Percentiles rank a stretch among this genome's conserved stretches.
phyloP scores from a whole-genome alignment of 2,329 filamentous ascomycete genomes.

The Alternaria hordeiaustralica region DNA sequence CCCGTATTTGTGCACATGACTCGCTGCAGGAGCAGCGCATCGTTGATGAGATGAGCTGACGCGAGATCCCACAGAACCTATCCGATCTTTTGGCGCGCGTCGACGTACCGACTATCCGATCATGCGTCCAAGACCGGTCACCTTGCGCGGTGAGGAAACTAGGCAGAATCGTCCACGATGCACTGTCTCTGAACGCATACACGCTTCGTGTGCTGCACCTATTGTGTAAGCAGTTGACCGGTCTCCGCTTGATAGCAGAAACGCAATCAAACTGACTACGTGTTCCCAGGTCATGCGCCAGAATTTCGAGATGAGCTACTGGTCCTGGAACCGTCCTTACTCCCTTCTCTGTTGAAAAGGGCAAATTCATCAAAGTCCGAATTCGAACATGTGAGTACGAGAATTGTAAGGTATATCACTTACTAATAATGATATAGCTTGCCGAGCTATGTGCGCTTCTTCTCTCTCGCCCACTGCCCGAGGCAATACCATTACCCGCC shows the following conservation, averaged over 20 bases:
- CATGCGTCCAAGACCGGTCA: constrained; percentile 55
- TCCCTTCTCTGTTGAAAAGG: constrained; percentile 43
- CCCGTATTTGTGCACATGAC: constrained; percentile 26
- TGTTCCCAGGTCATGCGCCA: constrained; percentile 32
- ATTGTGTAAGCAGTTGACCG: constrained; percentile 51
- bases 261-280: constrained; percentile 21
- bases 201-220: constrained; percentile 57
- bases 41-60: constrained; percentile 29
- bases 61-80: constrained; percentile 39
- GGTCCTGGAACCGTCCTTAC: constrained; percentile 35
- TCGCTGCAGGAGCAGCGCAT: constrained; percentile 19
- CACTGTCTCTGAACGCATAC: constrained; percentile 59
- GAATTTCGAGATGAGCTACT: constrained; percentile 43
- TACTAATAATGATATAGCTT: constrained; percentile 27
- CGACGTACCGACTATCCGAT: constrained; percentile 46
- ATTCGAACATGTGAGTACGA: constrained; percentile 39
- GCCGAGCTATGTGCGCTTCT: constrained; percentile 39
- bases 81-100: constrained; percentile 43
- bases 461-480: constrained; percentile 42
- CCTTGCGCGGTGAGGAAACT: constrained; percentile 58
- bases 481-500: constrained; percentile 37
- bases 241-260: neutral
- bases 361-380: constrained; percentile 37
- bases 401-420: neutral
- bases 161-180: constrained; percentile 53